These are phyloP conservation scores for Chlorella variabilis DNA, from an alignment of 163 green algal species.

Conservation along the genomic window DNA sequence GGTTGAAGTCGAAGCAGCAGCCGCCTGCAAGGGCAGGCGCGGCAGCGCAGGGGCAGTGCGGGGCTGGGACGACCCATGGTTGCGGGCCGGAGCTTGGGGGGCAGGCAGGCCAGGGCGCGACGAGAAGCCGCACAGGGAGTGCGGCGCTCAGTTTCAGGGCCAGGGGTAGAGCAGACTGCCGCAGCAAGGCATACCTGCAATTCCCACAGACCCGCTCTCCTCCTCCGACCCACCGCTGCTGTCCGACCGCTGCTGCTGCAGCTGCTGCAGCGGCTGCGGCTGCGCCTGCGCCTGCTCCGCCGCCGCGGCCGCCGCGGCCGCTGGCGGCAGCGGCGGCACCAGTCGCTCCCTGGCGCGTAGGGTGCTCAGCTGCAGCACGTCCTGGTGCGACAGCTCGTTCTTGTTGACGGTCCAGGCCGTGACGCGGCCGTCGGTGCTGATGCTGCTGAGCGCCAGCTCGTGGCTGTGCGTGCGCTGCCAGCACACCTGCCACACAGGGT, in stretches of 20 bases:
- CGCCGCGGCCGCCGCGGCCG: neutral
- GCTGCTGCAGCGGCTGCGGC: neutral
- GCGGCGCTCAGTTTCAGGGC: too few relatives aligned
- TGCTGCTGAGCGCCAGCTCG: constrained; percentile 79
- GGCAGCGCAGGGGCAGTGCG: too few relatives aligned
- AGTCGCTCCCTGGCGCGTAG: neutral
- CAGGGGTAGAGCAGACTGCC: too few relatives aligned
- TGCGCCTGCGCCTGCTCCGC: neutral
- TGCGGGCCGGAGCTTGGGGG: too few relatives aligned
- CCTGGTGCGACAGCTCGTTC: constrained; percentile 74
- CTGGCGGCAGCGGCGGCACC: neutral
- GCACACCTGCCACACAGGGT: constrained; percentile 87
- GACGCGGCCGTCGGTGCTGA: constrained; percentile 84
- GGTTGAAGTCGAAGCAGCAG: constrained; percentile 43
- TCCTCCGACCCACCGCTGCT: neutral
- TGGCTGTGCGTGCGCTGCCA: constrained; percentile 81
- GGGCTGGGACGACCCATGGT: too few relatives aligned
- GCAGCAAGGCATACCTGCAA: constrained; percentile 59
- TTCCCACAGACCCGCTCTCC: constrained; percentile 43
- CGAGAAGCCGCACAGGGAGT: neutral
- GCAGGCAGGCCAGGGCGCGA: neutral
- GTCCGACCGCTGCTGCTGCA: neutral
- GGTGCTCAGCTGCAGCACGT: constrained; percentile 68
- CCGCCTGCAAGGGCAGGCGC: constrained; percentile 7
- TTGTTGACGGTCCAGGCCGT: constrained; percentile 88